Percentiles rank a stretch among this genome's conserved stretches.
Conservation (phyloP, 1,139 yeast species). For the Meyerozyma elateridarum region DNA sequence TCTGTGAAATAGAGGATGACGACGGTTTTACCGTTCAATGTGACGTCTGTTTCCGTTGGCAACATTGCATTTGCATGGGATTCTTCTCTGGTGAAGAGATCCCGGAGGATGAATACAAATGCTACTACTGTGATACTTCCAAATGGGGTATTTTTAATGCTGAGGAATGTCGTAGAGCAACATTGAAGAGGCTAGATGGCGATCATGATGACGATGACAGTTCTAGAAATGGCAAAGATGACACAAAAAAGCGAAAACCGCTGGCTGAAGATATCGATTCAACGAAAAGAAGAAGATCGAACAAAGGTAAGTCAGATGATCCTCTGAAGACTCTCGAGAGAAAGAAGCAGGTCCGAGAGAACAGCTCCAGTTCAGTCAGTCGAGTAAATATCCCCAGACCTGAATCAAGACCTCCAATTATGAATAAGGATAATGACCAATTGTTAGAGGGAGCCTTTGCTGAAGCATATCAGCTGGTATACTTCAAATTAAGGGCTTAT, state of each 20-base stretch:
- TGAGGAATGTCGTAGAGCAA: conserved; percentile 29
- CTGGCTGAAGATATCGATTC: neutral
- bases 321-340: neutral
- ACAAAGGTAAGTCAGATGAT: neutral
- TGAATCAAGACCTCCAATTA: conserved; percentile 10
- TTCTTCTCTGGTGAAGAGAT: conserved; percentile 67
- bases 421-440: conserved; percentile 34
- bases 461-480: conserved; percentile 49
- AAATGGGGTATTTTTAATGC: conserved; percentile 51
- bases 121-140: conserved; percentile 68
- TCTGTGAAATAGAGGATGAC: conserved; percentile 85
- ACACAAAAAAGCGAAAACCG: conserved; percentile 3
- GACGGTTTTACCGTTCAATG: conserved; percentile 96
- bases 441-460: conserved; percentile 39
- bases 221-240: too few species aligned
- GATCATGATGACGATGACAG: conserved; percentile 16
- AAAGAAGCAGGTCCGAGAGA: neutral
- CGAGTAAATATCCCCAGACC: conserved; percentile 4
- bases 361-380: conserved; percentile 3
- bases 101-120: conserved; percentile 74
- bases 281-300: conserved; percentile 1
- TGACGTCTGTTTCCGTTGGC: conserved; percentile 90
- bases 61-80: conserved; percentile 86
- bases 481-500: conserved; percentile 41
- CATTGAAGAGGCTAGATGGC: conserved; percentile 32